Base-by-base conservation (phyloP, 78 protist species). In the Polysphondylium violaceum region DNA sequence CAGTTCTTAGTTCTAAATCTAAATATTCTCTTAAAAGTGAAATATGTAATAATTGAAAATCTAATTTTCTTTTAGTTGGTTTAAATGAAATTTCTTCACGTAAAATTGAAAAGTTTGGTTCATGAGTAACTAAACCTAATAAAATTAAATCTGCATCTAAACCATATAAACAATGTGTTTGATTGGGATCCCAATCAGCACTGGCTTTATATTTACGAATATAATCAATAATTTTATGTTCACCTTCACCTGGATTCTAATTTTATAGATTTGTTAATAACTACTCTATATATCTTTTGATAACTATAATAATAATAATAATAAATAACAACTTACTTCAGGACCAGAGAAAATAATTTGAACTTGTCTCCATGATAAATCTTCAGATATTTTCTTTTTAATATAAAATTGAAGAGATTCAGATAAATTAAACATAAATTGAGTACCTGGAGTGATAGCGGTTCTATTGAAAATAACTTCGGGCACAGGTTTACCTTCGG, bases 101-200 rank as follows among this genome's bases (percentile, higher is more conserved):
- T 16, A 99, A 59, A 11, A 99, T 69, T 41, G 88, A 3, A 94
- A 98, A 98, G 74, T 96, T 76, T 38, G 99, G 99, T 83, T 99
- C 99, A 74, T 99, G 99, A 29, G 99, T 97, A n/a, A 99, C 97
- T 14, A 99, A 95, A 3, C 96, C 94, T 25, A 99, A 95, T 97
- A 99, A 95, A 89, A 99, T 98, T 55, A 99, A 93, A 59, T 99
- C 99, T 31, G 99, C 99, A 71, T 99, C 99, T 27, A 97, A 76
- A 3, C 96, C 96, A 74, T 78, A 87, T 44, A 94, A 31, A 65
- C 93, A 65, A 78, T 87, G 96, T 79, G 67, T 76, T 79, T 79
- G 96, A 87, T 94, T 95, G 3, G 98, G 95, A 79, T 96, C 64
- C 97, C 98, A 98, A 3, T 78, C 97, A 0, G 95, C 93, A 31